Percentiles rank a stretch among this genome's conserved stretches.
Conservation (phyloP, 1,284 basidiomycete genomes). For the Cutaneotrichosporon curvatum region DNA sequence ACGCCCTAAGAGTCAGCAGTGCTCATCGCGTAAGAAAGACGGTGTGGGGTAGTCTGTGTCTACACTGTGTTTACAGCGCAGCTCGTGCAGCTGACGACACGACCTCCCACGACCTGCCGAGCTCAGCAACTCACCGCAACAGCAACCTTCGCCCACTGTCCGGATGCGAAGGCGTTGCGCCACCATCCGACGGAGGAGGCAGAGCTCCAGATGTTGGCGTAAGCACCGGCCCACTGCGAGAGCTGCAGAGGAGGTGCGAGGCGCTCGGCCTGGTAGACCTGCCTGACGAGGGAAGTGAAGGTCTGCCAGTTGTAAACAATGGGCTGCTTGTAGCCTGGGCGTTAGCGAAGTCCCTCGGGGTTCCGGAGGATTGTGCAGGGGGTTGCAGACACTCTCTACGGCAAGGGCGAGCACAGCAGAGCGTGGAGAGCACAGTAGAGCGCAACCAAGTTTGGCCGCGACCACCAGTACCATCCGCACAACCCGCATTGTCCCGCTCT, state of each 20-base stretch:
- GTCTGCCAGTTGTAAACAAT: constrained; percentile 78
- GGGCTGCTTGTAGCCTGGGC: constrained; percentile 71
- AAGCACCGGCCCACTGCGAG: constrained; percentile 59
- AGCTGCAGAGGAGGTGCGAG: constrained; percentile 72
- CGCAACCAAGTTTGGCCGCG: too few relatives aligned
- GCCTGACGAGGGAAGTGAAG: constrained; percentile 73
- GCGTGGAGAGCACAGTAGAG: too few relatives aligned
- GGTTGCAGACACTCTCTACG: too few relatives aligned
- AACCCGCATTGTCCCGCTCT: too few relatives aligned
- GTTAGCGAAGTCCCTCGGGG: not conserved
- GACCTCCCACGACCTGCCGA: not conserved
- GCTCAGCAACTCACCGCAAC: constrained; percentile 67
- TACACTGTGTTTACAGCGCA: too few relatives aligned
- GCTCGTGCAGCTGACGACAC: not conserved
- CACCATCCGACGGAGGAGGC: constrained; percentile 63
- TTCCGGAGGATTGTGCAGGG: not conserved
- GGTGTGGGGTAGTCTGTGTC: not conserved
- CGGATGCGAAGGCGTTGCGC: constrained; percentile 60
- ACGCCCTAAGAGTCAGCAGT: too few relatives aligned
- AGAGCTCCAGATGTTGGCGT: constrained; percentile 64
- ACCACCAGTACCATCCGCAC: too few relatives aligned
- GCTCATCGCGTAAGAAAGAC: too few relatives aligned
- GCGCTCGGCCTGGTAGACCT: constrained; percentile 82
- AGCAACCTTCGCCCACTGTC: constrained; percentile 69
- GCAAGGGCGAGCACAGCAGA: too few relatives aligned